A percentile compares a stretch with the other conserved stretches of the same genome.
These are phyloP conservation scores for Pseudogymnoascus sp. DNA, from an alignment of 2,329 filamentous ascomycete species.

Conservation along the genomic window DNA sequence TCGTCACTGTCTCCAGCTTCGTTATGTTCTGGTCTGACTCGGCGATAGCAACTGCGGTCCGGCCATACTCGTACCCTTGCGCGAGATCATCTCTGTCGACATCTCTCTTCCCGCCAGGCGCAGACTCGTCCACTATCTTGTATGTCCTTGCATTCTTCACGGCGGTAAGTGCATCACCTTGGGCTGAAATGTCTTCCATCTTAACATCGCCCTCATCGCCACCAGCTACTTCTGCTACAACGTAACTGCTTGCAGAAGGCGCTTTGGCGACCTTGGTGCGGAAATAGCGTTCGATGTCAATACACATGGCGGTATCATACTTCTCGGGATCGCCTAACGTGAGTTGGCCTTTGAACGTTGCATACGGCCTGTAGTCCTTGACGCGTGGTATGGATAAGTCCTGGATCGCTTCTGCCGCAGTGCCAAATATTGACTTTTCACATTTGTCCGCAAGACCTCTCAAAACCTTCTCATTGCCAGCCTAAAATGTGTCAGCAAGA, in stretches of 20 bases:
- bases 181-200: conserved; percentile 37
- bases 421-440: conserved; percentile 64
- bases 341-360: conserved; percentile 70
- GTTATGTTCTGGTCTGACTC: conserved; percentile 81
- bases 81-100: conserved; percentile 75
- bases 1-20: conserved; percentile 68
- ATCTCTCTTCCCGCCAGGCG: conserved; percentile 70
- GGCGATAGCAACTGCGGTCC: conserved; percentile 82
- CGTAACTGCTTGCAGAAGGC: conserved; percentile 69
- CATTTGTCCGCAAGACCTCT: conserved; percentile 58
- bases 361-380: conserved; percentile 67
- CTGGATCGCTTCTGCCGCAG: conserved; percentile 74
- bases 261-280: conserved; percentile 71
- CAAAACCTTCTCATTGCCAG: conserved; percentile 64
- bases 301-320: conserved; percentile 66
- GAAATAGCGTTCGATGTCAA: conserved; percentile 86
- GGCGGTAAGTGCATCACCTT: conserved; percentile 45
- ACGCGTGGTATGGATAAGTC: conserved; percentile 69
- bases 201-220: conserved; percentile 33
- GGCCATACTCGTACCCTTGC: conserved; percentile 91
- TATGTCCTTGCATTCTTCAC: conserved; percentile 77
- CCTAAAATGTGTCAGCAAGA: conserved; percentile 33
- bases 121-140: conserved; percentile 65
- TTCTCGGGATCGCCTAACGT: conserved; percentile 69
- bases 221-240: conserved; percentile 39